A percentile compares a stretch with the other conserved stretches of the same genome.
Evolutionary conservation across 352 stramenopile genomes (phyloP).

Genomic region (Globisporangium alternatum): DNA sequence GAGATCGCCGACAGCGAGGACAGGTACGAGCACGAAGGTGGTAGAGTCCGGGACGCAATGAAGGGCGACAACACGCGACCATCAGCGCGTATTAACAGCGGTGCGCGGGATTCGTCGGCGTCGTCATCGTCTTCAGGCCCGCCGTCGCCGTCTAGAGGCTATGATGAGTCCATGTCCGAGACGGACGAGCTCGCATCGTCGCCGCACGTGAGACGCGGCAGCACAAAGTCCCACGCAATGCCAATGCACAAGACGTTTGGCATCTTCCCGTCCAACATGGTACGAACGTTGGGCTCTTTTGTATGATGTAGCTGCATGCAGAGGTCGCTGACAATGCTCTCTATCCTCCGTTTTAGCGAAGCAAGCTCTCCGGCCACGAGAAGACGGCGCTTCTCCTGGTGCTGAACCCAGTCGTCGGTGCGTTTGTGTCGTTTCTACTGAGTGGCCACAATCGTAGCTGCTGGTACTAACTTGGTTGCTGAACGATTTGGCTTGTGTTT

Average conservation of each 20-base stretch:
- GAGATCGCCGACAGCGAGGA: constrained; percentile 1
- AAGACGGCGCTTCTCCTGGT: constrained; percentile 33
- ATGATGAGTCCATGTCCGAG: constrained; percentile 11
- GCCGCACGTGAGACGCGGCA: background rate
- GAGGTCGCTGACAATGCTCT: background rate
- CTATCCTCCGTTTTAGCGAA: constrained; percentile 1
- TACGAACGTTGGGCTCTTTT: background rate
- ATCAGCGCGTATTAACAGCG: background rate
- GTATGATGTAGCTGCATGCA: background rate
- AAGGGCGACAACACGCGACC: background rate
- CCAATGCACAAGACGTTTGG: background rate
- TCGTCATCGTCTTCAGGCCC: constrained; percentile 17
- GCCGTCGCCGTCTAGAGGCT: constrained; percentile 11
- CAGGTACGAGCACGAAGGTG: background rate
- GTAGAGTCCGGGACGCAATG: background rate
- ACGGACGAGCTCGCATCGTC: background rate
- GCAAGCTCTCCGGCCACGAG: constrained; percentile 13
- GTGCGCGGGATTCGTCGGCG: constrained; percentile 5
- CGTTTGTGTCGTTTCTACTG: background rate
- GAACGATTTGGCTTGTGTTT: background rate
- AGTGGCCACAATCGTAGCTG: no score
- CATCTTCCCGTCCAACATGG: constrained; percentile 18
- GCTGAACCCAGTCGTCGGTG: constrained; percentile 45
- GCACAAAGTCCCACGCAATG: background rate
- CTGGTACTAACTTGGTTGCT: background rate